These are phyloP conservation scores for Dactylella cylindrospora DNA, from an alignment of 2,329 filamentous ascomycete species.

Conservation along the genomic window DNA sequence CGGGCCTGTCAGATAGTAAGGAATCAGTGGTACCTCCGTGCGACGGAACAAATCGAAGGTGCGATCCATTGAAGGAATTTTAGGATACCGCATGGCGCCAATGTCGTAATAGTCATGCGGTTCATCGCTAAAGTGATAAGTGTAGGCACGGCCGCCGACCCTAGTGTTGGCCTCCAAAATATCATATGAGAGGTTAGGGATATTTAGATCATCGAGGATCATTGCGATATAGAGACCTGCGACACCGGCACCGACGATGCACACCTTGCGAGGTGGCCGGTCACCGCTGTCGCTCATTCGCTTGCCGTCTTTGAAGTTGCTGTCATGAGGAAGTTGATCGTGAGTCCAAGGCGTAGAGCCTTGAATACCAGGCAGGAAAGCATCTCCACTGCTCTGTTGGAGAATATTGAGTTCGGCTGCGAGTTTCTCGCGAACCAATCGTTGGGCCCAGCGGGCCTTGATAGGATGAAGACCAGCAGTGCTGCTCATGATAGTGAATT, in stretches of 20 bases:
- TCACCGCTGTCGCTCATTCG: not conserved
- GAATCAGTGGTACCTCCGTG: slow-evolving; percentile 1
- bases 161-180: slow-evolving; percentile 50
- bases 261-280: slow-evolving; percentile 1
- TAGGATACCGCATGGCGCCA: slow-evolving; percentile 54
- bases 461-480: not conserved
- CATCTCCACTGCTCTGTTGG: not conserved
- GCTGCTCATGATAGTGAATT: slow-evolving; percentile 1
- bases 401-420: not conserved
- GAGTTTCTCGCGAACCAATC: slow-evolving; percentile 3
- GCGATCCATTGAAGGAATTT: too few species aligned
- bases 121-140: slow-evolving; percentile 50
- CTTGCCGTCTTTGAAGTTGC: too few species aligned
- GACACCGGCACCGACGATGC: slow-evolving; percentile 52
- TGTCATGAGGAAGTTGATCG: too few species aligned
- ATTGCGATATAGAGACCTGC: slow-evolving; percentile 52
- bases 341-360: too few species aligned
- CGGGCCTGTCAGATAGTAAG: slow-evolving; percentile 15
- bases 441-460: not conserved
- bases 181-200: slow-evolving; percentile 51
- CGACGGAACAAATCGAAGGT: not conserved
- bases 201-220: slow-evolving; percentile 50
- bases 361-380: not conserved
- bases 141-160: slow-evolving; percentile 37
- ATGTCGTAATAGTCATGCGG: slow-evolving; percentile 53